Conservation (phyloP, 2,329 filamentous ascomycete species). For the Cercospora sp. region DNA sequence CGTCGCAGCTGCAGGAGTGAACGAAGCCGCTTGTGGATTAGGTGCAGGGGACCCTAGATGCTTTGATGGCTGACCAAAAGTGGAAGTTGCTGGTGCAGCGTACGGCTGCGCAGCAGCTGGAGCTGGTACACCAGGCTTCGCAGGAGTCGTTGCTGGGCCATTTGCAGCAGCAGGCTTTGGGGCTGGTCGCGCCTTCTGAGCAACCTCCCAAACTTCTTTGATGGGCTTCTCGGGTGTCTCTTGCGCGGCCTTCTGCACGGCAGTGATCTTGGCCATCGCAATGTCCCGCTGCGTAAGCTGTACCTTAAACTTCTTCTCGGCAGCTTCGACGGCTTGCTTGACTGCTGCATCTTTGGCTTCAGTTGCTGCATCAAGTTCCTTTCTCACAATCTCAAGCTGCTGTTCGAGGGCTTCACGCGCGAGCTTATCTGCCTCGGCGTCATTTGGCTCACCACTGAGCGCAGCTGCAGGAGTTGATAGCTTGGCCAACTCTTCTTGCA, state of each 20-base stretch:
- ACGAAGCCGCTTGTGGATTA: slow-evolving; percentile 25
- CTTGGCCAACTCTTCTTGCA: slow-evolving; percentile 25
- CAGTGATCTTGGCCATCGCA: slow-evolving; percentile 69
- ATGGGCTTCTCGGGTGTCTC: slow-evolving; percentile 84
- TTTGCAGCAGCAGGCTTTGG: slow-evolving; percentile 26
- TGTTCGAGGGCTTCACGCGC: slow-evolving; percentile 27
- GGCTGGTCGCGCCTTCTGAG: slow-evolving; percentile 58
- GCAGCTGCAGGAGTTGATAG: slow-evolving; percentile 1
- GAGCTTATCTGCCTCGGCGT: slow-evolving; percentile 20
- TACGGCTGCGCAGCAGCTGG: slow-evolving; percentile 18
- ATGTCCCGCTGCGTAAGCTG: slow-evolving; percentile 70
- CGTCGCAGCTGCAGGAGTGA: slow-evolving; percentile 16
- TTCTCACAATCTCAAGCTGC: slow-evolving; percentile 32
- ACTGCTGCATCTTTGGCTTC: slow-evolving; percentile 39
- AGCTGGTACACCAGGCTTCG: slow-evolving; percentile 21
- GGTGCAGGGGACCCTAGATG: slow-evolving; percentile 16
- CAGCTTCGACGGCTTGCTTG: slow-evolving; percentile 38
- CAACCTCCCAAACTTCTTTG: slow-evolving; percentile 80
- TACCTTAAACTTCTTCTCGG: slow-evolving; percentile 61
- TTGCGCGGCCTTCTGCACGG: slow-evolving; percentile 78
- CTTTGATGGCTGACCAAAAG: slow-evolving; percentile 29
- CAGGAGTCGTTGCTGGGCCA: slow-evolving; percentile 18
- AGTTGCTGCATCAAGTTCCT: slow-evolving; percentile 32
- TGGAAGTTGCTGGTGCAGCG: slow-evolving; percentile 14
- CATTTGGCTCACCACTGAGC: neutral